These are phyloP conservation scores for Ceratocystis lukuohia DNA, from an alignment of 2,329 filamentous ascomycete genomes.

Conservation along the genomic window DNA sequence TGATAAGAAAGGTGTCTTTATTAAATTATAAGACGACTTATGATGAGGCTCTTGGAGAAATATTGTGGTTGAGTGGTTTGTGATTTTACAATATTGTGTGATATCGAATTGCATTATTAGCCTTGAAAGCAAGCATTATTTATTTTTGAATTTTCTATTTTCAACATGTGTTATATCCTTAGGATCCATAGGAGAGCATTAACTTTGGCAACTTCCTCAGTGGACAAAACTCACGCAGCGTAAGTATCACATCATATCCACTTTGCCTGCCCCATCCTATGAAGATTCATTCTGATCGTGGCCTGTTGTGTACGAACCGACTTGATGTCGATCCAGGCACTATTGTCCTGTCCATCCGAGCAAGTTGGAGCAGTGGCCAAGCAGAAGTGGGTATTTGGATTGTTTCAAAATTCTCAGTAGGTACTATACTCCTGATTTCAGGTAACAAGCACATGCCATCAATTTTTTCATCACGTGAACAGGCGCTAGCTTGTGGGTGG, in stretches of 20 bases:
- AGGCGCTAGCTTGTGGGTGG: not conserved
- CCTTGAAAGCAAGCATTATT: not conserved
- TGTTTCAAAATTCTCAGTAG: not conserved
- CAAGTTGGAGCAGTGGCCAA: not conserved
- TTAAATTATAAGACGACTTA: too few relatives aligned
- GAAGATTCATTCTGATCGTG: slow-evolving; percentile 1
- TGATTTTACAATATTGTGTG: too few relatives aligned
- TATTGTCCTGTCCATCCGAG: not conserved
- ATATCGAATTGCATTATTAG: not conserved
- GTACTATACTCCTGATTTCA: not conserved
- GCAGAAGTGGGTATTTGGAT: not conserved
- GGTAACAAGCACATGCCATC: not conserved
- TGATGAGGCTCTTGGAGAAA: too few relatives aligned
- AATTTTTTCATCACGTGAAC: not conserved
- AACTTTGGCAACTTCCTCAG: not conserved
- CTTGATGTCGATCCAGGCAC: not conserved
- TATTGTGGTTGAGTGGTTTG: too few relatives aligned
- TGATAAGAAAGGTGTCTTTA: too few relatives aligned
- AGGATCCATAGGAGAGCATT: not conserved
- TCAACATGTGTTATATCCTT: not conserved
- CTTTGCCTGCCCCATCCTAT: not conserved
- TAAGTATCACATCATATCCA: not conserved
- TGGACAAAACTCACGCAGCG: not conserved
- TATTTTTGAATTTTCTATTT: not conserved
- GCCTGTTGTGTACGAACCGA: not conserved